A percentile compares a stretch with the other conserved stretches of the same genome.
Evolutionary conservation across 345 rosid species (phyloP).

Genomic region (Hypericum androsaemum): DNA sequence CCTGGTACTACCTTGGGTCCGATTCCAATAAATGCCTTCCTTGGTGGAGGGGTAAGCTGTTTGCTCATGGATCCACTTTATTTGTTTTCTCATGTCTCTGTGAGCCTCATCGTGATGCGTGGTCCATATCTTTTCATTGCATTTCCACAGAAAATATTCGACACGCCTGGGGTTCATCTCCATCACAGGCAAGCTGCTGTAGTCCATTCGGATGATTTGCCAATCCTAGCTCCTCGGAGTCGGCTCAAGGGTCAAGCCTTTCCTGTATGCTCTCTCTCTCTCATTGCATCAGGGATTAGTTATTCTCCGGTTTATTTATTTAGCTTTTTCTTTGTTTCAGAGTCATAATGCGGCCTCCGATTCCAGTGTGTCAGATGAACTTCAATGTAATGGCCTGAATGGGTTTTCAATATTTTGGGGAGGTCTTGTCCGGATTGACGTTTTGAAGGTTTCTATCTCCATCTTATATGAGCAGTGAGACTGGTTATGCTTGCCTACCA

Average conservation of each 20-base stretch:
- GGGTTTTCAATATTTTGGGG: slow-evolving; percentile 93
- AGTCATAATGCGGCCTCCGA: slow-evolving; percentile 25
- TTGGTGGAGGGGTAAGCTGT: slow-evolving; percentile 74
- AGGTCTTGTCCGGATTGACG: slow-evolving; percentile 78
- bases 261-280: slow-evolving; percentile 37
- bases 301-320: background rate
- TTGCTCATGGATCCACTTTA: slow-evolving; percentile 9
- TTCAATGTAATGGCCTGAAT: slow-evolving; percentile 42
- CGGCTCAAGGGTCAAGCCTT: slow-evolving; percentile 72
- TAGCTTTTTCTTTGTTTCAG: slow-evolving; percentile 14
- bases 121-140: background rate
- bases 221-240: slow-evolving; percentile 83
- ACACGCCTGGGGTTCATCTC: slow-evolving; percentile 94
- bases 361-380: slow-evolving; percentile 17
- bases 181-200: slow-evolving; percentile 97
- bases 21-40: slow-evolving; percentile 84
- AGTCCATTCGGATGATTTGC: slow-evolving; percentile 83
- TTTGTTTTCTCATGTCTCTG: background rate
- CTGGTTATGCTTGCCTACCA: slow-evolving; percentile 10
- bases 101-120: too few species aligned
- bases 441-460: slow-evolving; percentile 49
- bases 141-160: slow-evolving; percentile 56
- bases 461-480: slow-evolving; percentile 1
- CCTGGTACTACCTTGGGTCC: slow-evolving; percentile 97
- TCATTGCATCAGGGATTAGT: background rate